Evolutionary conservation across 176 grass and related monocot species (phyloP).

Genomic region (bread wheat (Triticum aestivum)): DNA sequence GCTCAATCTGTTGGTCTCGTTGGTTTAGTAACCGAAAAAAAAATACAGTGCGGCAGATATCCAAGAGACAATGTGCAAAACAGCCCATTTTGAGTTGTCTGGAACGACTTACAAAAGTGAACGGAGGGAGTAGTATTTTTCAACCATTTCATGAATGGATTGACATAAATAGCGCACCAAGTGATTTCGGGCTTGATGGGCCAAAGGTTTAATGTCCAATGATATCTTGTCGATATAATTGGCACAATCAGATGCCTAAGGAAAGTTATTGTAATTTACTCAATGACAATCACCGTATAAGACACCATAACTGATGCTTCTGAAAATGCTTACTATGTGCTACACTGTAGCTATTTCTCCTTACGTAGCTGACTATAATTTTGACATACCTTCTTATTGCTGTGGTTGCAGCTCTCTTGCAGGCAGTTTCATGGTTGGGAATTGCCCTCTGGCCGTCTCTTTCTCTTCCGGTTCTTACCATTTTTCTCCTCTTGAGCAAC

Average conservation of each 20-base stretch:
- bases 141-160: background rate
- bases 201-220: background rate
- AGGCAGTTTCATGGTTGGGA: conserved; percentile 88
- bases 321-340: background rate
- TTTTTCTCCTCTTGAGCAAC: conserved; percentile 95
- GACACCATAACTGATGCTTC: background rate
- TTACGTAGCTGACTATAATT: background rate
- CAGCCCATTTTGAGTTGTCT: no score
- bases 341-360: background rate
- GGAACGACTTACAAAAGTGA: no score
- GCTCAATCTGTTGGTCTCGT: background rate
- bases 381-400: conserved; percentile 36
- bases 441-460: conserved; percentile 69
- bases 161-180: background rate
- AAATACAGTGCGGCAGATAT: background rate
- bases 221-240: background rate
- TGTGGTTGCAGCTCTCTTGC: conserved; percentile 75
- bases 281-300: background rate
- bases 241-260: background rate
- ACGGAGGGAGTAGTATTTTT: background rate
- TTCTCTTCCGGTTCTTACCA: conserved; percentile 60
- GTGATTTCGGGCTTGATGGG: background rate
- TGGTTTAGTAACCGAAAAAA: background rate
- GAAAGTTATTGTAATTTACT: background rate
- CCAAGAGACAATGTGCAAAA: background rate